These are phyloP conservation scores for Beauveria rudraprayagi DNA, from an alignment of 2,329 filamentous ascomycete species.

Conservation along the genomic window DNA sequence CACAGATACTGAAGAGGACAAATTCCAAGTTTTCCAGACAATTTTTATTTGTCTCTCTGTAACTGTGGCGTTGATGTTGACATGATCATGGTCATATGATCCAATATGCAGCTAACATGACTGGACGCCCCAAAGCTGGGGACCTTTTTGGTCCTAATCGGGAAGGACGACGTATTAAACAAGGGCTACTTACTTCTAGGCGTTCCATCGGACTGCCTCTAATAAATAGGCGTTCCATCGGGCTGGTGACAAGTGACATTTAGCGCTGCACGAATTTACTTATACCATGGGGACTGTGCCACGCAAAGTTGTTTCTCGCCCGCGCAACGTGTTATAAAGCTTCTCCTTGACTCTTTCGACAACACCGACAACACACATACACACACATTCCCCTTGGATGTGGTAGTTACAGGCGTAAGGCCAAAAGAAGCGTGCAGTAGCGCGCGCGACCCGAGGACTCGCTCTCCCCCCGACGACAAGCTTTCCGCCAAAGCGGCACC, in stretches of 20 bases:
- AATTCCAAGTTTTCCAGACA: too few relatives aligned
- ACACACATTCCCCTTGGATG: not conserved
- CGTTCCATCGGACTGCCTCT: not conserved
- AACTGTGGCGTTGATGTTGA: not conserved
- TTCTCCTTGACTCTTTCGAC: not conserved
- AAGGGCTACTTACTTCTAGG: not conserved
- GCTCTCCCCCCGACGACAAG: too few relatives aligned
- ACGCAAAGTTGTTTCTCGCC: not conserved
- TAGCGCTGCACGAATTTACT: not conserved
- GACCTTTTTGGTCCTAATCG: not conserved
- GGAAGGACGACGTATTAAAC: conserved; percentile 1
- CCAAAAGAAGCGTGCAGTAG: not conserved
- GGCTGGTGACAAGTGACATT: not conserved
- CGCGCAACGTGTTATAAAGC: conserved; percentile 8
- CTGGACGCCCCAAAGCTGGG: not conserved
- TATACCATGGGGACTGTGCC: not conserved
- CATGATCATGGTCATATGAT: not conserved
- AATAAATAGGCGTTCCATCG: not conserved
- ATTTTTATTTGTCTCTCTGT: not conserved
- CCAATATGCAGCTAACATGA: not conserved
- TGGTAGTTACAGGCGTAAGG: not conserved
- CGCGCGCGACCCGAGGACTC: not conserved
- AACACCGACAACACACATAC: not conserved
- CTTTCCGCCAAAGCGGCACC: too few relatives aligned
- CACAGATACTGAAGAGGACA: not conserved